Evolutionary conservation across 2,329 filamentous ascomycete species (phyloP).

Genomic region (Harringtonia lauricola): DNA sequence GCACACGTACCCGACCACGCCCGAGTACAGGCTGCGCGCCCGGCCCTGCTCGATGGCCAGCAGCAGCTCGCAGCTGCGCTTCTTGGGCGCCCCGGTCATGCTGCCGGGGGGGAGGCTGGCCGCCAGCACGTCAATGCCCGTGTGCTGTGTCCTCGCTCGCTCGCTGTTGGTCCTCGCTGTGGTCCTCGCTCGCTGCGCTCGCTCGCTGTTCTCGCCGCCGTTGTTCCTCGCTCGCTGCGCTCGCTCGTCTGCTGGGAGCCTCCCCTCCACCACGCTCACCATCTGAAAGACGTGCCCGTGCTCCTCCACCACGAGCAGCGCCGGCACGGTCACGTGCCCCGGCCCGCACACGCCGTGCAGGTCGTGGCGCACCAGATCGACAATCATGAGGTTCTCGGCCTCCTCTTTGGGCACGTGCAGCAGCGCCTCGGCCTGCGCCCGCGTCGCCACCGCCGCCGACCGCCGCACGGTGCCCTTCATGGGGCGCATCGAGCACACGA

Average conservation of each 20-base stretch:
- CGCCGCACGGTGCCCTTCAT: slow-evolving; percentile 98
- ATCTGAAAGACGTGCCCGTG: slow-evolving; percentile 88
- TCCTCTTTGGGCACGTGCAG: slow-evolving; percentile 78
- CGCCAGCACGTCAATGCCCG: slow-evolving; percentile 66
- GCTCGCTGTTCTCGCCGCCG: too few relatives aligned
- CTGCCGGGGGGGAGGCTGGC: slow-evolving; percentile 76
- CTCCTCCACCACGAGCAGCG: slow-evolving; percentile 79
- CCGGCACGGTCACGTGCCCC: slow-evolving; percentile 60
- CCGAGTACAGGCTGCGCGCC: slow-evolving; percentile 71
- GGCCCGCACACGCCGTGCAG: slow-evolving; percentile 74
- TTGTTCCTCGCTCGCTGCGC: too few relatives aligned
- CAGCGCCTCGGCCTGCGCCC: slow-evolving; percentile 60
- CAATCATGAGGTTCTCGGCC: slow-evolving; percentile 97
- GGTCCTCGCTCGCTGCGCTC: too few relatives aligned
- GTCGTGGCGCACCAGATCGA: slow-evolving; percentile 91
- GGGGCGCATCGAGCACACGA: slow-evolving; percentile 65
- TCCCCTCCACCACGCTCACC: slow-evolving; percentile 74
- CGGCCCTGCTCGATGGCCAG: slow-evolving; percentile 51
- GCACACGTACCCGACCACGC: slow-evolving; percentile 83
- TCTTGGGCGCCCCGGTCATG: slow-evolving; percentile 96
- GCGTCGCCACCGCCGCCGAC: slow-evolving; percentile 48
- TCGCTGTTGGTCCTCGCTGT: too few relatives aligned
- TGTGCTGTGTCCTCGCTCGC: slow-evolving; percentile 27
- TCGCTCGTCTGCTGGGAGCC: slow-evolving; percentile 28
- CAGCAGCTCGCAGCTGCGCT: slow-evolving; percentile 78